Conservation (phyloP, 495 filamentous ascomycete species). For the Lasiosphaeria miniovina region DNA sequence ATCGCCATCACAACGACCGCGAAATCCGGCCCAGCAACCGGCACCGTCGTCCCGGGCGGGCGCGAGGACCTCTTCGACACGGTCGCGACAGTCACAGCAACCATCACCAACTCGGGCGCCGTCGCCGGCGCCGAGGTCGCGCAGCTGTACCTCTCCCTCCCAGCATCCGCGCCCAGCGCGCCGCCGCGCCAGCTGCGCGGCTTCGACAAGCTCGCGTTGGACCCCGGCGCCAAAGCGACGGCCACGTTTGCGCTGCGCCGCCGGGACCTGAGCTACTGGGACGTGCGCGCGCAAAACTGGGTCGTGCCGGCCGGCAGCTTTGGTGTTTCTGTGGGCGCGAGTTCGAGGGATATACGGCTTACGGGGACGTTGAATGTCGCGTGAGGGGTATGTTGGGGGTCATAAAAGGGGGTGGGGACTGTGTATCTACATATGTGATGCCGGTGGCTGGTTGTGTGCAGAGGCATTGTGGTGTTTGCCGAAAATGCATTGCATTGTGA, state of each 20-base stretch:
- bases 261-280: constrained; percentile 59
- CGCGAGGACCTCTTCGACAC: constrained; percentile 63
- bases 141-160: constrained; percentile 56
- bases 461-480: no score
- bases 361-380: constrained; percentile 26
- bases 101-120: constrained; percentile 65
- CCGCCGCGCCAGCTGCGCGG: constrained; percentile 56
- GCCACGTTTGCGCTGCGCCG: constrained; percentile 49
- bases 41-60: constrained; percentile 62
- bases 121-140: constrained; percentile 71
- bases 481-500: no score
- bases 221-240: constrained; percentile 40
- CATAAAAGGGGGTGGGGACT: no score
- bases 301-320: constrained; percentile 49
- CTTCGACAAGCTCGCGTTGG: constrained; percentile 55
- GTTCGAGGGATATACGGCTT: constrained; percentile 46
- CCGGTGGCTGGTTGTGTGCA: no score
- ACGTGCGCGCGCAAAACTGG: constrained; percentile 48
- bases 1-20: constrained; percentile 45
- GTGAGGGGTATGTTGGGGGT: not conserved
- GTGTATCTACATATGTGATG: no score
- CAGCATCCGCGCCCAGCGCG: constrained; percentile 45
- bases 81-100: constrained; percentile 55
- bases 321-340: constrained; percentile 47
- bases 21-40: constrained; percentile 47